A percentile compares a stretch with the other conserved stretches of the same genome.
Conservation (phyloP, 176 grass and related monocot genomes). For the Dactylis glomerata region DNA sequence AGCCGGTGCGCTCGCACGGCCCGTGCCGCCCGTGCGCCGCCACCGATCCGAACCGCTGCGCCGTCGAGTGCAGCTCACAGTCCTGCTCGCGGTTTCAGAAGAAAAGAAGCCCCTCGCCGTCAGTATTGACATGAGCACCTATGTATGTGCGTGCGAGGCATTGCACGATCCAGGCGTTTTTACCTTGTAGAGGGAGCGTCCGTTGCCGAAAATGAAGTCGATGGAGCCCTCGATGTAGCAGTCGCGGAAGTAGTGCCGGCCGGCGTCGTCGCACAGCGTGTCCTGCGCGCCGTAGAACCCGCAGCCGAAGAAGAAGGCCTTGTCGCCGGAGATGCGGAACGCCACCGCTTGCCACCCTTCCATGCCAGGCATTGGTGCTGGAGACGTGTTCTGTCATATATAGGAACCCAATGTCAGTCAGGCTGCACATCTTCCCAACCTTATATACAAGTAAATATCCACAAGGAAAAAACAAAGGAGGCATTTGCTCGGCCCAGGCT, state of each 20-base stretch:
- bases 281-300: slow-evolving; percentile 99
- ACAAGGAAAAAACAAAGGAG: neutral
- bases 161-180: no score
- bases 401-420: slow-evolving; percentile 9
- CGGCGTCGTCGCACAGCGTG: slow-evolving; percentile 92
- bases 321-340: slow-evolving; percentile 94
- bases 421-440: neutral
- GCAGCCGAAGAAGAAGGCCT: slow-evolving; percentile 90
- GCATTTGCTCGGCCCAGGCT: neutral
- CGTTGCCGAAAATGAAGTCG: slow-evolving; percentile 99
- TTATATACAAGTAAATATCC: neutral
- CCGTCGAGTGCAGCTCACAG: slow-evolving; percentile 84
- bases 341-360: slow-evolving; percentile 89
- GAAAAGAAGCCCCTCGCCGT: neutral
- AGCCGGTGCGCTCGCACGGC: slow-evolving; percentile 87
- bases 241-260: slow-evolving; percentile 93
- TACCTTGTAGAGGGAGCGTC: slow-evolving; percentile 93
- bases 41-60: slow-evolving; percentile 62
- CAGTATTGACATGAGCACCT: no score
- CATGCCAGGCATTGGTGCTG: slow-evolving; percentile 81
- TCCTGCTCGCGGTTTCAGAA: slow-evolving; percentile 26
- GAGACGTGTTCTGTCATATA: slow-evolving; percentile 76
- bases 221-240: slow-evolving; percentile 94
- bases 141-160: no score
- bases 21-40: slow-evolving; percentile 71